phyloP scores from a whole-genome alignment of 805 yeast species.

The Cyberlindnera veronae region DNA sequence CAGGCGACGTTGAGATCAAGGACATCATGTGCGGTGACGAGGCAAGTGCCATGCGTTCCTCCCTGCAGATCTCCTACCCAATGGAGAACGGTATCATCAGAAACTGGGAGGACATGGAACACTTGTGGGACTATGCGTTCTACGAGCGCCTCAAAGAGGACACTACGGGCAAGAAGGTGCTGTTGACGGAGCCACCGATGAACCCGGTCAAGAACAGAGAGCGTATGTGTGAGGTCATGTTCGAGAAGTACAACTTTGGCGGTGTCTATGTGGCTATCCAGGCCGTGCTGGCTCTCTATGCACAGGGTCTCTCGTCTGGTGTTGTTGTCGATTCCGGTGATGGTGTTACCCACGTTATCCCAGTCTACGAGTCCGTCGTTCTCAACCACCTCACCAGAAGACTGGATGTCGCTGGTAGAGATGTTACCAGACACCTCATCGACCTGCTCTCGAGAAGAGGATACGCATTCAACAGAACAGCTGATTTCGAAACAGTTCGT shows the following conservation, averaged over 20 bases:
- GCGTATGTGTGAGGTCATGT: conserved; percentile 88
- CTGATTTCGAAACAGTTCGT: conserved; percentile 97
- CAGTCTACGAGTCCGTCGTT: conserved; percentile 97
- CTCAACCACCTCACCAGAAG: conserved; percentile 89
- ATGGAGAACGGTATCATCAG: conserved; percentile 98
- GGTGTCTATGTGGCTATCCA: conserved; percentile 96
- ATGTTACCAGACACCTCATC: conserved; percentile 94
- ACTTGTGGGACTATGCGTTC: conserved; percentile 96
- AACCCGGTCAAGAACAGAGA: conserved; percentile 89
- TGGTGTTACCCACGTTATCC: conserved; percentile 98
- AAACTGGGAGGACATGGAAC: conserved; percentile 99
- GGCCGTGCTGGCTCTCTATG: conserved; percentile 96
- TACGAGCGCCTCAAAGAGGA: conserved; percentile 84
- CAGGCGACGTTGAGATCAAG: conserved; percentile 71
- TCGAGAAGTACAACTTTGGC: conserved; percentile 84
- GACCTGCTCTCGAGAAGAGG: conserved; percentile 91
- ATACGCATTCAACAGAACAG: conserved; percentile 96
- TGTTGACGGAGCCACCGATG: conserved; percentile 97
- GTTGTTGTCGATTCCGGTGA: conserved; percentile 99
- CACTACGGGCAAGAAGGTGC: conserved; percentile 74
- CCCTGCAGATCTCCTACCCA: conserved; percentile 91
- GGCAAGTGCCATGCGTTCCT: conserved; percentile 85
- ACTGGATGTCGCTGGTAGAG: conserved; percentile 96
- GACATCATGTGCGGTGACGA: conserved; percentile 98
- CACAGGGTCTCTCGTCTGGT: conserved; percentile 95